A percentile compares a stretch with the other conserved stretches of the same genome.
Conservation (phyloP, 495 filamentous ascomycete genomes). For the Ramalina intermedia region DNA sequence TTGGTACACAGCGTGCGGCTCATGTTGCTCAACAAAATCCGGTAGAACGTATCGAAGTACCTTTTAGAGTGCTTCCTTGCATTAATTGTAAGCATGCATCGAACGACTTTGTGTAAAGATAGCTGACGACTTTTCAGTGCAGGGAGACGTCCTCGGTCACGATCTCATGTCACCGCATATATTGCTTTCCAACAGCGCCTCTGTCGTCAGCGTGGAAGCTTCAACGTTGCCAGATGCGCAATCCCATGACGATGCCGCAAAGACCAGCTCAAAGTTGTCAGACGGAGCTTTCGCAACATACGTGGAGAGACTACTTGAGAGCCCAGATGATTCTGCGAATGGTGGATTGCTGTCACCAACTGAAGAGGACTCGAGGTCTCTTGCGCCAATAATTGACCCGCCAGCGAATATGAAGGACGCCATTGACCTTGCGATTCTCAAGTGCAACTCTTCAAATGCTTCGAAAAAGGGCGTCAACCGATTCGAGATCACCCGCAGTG, state of each 20-base stretch:
- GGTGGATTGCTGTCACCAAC: constrained; percentile 57
- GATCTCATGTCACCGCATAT: constrained; percentile 91
- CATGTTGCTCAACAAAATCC: constrained; percentile 57
- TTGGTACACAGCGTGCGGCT: constrained; percentile 81
- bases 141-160: constrained; percentile 58
- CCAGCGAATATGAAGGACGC: constrained; percentile 58
- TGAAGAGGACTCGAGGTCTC: constrained; percentile 37
- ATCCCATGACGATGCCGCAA: constrained; percentile 12
- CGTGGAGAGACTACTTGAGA: constrained; percentile 63
- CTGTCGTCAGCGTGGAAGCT: constrained; percentile 17
- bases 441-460: constrained; percentile 48
- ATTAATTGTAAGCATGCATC: constrained; percentile 47
- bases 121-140: constrained; percentile 27
- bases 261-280: constrained; percentile 14
- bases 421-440: constrained; percentile 80
- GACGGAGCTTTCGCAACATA: constrained; percentile 57
- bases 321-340: constrained; percentile 36
- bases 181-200: constrained; percentile 71
- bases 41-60: constrained; percentile 84
- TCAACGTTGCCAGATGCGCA: constrained; percentile 22
- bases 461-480: constrained; percentile 60
- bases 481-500: constrained; percentile 88
- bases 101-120: not conserved
- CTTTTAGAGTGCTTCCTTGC: constrained; percentile 85
- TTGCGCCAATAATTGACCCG: constrained; percentile 24